phyloP scores from a whole-genome alignment of 768 basidiomycete genomes.

The Mycena venus region DNA sequence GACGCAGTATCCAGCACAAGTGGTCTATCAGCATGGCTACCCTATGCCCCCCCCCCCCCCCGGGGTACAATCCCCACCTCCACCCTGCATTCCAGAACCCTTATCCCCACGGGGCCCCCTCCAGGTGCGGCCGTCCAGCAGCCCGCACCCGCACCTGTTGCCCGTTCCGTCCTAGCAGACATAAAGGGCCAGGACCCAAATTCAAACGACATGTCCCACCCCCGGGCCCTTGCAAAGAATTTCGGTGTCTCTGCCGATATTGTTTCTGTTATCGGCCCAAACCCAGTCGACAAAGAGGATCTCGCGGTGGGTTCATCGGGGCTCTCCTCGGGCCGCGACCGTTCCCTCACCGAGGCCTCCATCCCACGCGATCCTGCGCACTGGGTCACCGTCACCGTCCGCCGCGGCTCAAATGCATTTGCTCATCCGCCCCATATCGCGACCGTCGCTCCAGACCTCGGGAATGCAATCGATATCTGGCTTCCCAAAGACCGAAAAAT shows the following conservation, averaged over 20 bases:
- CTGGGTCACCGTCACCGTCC: conserved; percentile 71
- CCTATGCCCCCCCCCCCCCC: conserved; percentile 55
- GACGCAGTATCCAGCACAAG: conserved; percentile 48
- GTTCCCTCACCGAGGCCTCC: conserved; percentile 63
- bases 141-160: conserved; percentile 37
- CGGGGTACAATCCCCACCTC: conserved; percentile 67
- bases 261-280: conserved; percentile 61
- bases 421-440: conserved; percentile 29
- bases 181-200: conserved; percentile 86
- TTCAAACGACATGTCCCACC: conserved; percentile 82
- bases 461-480: conserved; percentile 66
- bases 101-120: conserved; percentile 49
- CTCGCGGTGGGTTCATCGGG: conserved; percentile 83
- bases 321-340: conserved; percentile 78
- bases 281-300: conserved; percentile 72
- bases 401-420: conserved; percentile 58
- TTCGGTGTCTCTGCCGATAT: conserved; percentile 85
- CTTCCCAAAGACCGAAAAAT: conserved; percentile 83
- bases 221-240: conserved; percentile 81
- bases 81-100: conserved; percentile 73
- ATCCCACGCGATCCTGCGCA: conserved; percentile 70
- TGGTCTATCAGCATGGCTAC: conserved; percentile 42
- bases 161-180: conserved; percentile 29
- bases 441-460: conserved; percentile 52
- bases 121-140: conserved; percentile 34